Percentiles rank a stretch among this genome's conserved stretches.
Evolutionary conservation across 129 eudicot species (phyloP).

Genomic region (Chrysanthemum makinoi): DNA sequence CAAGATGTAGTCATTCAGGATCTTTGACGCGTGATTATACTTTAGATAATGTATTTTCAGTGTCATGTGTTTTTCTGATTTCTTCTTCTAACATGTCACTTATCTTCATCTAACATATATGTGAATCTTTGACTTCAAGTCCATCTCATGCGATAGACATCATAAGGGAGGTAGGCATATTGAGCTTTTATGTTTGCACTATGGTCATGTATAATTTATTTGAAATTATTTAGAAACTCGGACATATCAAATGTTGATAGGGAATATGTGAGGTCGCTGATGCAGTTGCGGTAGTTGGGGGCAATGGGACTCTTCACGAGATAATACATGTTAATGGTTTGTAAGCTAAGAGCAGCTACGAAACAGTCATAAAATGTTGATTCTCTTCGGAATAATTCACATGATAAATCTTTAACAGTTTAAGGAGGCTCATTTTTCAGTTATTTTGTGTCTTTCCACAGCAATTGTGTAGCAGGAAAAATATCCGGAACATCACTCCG

Average conservation of each 20-base stretch:
- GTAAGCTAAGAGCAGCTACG: too few species aligned
- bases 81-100: conserved; percentile 15
- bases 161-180: conserved; percentile 78
- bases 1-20: conserved; percentile 13
- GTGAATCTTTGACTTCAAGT: conserved; percentile 85
- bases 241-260: conserved; percentile 34
- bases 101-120: conserved; percentile 49
- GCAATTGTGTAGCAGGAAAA: too few species aligned
- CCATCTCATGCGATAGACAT: conserved; percentile 93
- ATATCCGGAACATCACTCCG: too few species aligned
- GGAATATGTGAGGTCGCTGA: conserved; percentile 93
- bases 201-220: conserved; percentile 6
- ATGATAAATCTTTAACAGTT: too few species aligned
- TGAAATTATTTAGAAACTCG: conserved; percentile 14
- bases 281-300: conserved; percentile 97
- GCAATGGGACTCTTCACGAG: conserved; percentile 98
- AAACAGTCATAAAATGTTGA: too few species aligned
- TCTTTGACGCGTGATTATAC: conserved; percentile 7
- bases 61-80: conserved; percentile 11
- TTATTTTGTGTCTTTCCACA: too few species aligned
- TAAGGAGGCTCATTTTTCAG: too few species aligned
- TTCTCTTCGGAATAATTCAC: too few species aligned
- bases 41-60: conserved; percentile 13
- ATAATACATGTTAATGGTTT: too few species aligned
- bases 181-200: conserved; percentile 19